Percentiles rank a stretch among this genome's conserved stretches.
phyloP scores from a whole-genome alignment of 805 yeast genomes.

The Saccharomycopsis sp. region DNA sequence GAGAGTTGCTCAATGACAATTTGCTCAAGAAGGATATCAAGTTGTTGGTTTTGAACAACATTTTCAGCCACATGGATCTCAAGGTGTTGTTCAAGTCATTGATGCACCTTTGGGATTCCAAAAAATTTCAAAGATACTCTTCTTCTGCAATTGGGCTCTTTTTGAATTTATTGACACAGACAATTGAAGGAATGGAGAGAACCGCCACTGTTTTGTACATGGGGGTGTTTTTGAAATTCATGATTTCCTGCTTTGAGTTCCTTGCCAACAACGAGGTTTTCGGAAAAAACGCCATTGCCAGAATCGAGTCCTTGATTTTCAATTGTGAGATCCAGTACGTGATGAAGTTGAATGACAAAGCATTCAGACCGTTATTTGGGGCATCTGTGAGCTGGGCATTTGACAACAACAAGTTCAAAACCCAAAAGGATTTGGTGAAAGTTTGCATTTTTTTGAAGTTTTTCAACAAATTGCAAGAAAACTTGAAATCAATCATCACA shows the following conservation, averaged over 20 bases:
- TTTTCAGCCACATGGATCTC: slow-evolving; percentile 60
- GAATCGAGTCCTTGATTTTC: slow-evolving; percentile 73
- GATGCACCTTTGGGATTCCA: slow-evolving; percentile 50
- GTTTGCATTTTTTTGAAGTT: slow-evolving; percentile 73
- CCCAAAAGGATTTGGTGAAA: slow-evolving; percentile 33
- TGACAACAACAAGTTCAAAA: slow-evolving; percentile 40
- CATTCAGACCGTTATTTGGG: slow-evolving; percentile 88
- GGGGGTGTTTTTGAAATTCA: slow-evolving; percentile 54
- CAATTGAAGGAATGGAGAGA: slow-evolving; percentile 60
- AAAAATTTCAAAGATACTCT: slow-evolving; percentile 30
- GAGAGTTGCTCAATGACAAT: slow-evolving; percentile 46
- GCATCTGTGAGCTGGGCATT: slow-evolving; percentile 85
- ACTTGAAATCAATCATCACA: slow-evolving; percentile 78
- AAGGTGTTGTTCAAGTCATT: slow-evolving; percentile 53
- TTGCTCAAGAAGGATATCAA: slow-evolving; percentile 52
- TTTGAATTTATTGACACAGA: slow-evolving; percentile 55
- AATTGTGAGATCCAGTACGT: slow-evolving; percentile 67
- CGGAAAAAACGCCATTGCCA: slow-evolving; percentile 64
- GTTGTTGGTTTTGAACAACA: slow-evolving; percentile 49
- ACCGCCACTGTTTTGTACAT: slow-evolving; percentile 59
- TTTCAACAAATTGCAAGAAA: slow-evolving; percentile 76
- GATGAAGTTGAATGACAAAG: slow-evolving; percentile 86
- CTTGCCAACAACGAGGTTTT: slow-evolving; percentile 29
- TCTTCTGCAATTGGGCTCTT: slow-evolving; percentile 51
- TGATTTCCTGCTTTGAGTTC: slow-evolving; percentile 62